Conservation (phyloP, 768 basidiomycete species). For the Glaciozyma martinii region DNA sequence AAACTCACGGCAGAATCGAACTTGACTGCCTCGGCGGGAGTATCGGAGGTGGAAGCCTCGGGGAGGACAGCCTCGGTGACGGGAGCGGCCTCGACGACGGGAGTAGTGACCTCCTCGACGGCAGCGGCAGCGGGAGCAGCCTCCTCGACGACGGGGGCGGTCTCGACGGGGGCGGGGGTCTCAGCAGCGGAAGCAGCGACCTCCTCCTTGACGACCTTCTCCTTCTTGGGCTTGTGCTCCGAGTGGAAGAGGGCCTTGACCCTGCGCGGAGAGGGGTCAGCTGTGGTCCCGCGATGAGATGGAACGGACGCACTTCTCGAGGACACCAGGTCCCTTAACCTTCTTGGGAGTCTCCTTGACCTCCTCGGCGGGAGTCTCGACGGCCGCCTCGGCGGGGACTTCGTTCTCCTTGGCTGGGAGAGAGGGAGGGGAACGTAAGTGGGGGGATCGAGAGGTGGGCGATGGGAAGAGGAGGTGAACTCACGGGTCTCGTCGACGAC, state of each 20-base stretch:
- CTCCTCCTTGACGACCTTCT: not conserved
- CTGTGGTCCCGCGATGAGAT: not conserved
- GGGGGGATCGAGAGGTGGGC: not conserved
- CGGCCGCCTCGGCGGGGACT: not conserved
- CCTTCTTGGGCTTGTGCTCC: not conserved
- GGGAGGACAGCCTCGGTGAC: no score
- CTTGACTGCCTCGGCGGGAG: constrained; percentile 7
- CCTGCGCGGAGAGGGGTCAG: not conserved
- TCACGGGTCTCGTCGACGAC: constrained; percentile 4
- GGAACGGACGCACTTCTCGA: not conserved
- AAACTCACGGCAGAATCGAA: constrained; percentile 19
- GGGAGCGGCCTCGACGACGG: not conserved
- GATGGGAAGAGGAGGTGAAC: not conserved
- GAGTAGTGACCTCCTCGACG: not conserved
- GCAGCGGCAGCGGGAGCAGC: not conserved
- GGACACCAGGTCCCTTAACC: not conserved
- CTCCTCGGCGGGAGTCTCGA: not conserved
- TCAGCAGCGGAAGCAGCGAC: not conserved
- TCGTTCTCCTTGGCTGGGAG: constrained; percentile 1
- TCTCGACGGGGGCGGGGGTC: not conserved
- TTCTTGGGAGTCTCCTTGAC: not conserved
- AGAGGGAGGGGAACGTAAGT: not conserved
- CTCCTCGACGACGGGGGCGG: not conserved
- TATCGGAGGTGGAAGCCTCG: no score
- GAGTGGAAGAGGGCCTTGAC: not conserved